phyloP scores from a whole-genome alignment of 192 early-diverging fungal species.

The Chytriomyces confervae region DNA sequence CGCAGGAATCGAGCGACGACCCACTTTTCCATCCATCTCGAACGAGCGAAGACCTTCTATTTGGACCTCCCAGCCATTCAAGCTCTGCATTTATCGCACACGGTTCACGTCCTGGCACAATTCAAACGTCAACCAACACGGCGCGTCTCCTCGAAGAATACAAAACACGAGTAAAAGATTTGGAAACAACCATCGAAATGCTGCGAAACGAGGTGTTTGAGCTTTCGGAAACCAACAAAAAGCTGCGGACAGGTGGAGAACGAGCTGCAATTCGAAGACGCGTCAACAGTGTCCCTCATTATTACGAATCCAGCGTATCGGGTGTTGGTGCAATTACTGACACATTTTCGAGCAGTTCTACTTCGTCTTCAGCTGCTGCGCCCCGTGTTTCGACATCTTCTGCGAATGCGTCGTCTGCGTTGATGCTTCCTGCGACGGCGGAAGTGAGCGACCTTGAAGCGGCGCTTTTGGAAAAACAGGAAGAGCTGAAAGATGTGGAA shows the following conservation, averaged over 20 bases:
- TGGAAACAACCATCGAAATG: neutral
- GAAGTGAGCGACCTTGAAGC: conserved; percentile 22
- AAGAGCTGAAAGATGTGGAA: neutral
- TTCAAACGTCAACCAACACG: neutral
- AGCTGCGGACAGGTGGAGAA: conserved; percentile 8
- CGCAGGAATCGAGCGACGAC: neutral
- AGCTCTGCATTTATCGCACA: neutral
- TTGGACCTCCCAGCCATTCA: neutral
- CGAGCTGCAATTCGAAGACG: neutral
- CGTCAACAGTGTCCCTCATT: neutral
- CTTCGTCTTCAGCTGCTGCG: neutral
- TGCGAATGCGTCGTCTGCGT: too few species aligned
- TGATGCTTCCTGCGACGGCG: too few species aligned
- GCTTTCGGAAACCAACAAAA: conserved; percentile 24
- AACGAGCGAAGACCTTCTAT: conserved; percentile 9
- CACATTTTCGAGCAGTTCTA: neutral
- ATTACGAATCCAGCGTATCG: neutral
- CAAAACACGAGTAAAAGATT: conserved; percentile 1
- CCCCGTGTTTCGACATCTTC: neutral
- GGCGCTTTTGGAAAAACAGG: conserved; percentile 9
- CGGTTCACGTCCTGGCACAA: neutral
- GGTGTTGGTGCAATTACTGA: too few species aligned
- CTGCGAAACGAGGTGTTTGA: conserved; percentile 2
- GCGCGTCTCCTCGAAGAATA: neutral
- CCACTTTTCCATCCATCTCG: neutral